Base-by-base conservation (phyloP, 2,329 filamentous ascomycete species). In the Pseudocercospora ulei region DNA sequence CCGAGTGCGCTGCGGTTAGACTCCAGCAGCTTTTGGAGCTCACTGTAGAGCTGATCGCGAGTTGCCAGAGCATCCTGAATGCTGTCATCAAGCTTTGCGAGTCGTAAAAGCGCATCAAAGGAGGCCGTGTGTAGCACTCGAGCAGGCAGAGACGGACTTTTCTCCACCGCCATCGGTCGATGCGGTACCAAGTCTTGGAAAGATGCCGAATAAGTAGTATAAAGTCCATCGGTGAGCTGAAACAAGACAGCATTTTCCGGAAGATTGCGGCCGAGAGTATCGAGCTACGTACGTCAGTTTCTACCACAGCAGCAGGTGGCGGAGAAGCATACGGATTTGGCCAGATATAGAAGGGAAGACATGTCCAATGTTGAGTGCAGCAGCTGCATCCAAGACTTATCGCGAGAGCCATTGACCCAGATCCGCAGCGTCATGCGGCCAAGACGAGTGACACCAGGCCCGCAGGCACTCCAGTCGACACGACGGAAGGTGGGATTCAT, bases 401-500 rank as follows among this genome's bases (percentile, higher is more conserved):
- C 41, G 65, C 73, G 60, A 59, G 68, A 57, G 61, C 74, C 56
- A 20, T 63, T 69, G 55, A 78, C 75, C 86, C 86, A 96, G 17
- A 95, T 59, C 48, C 76, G 80, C 26, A 94, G 63, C 0, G 68
- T 76, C 13, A 92, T 55, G 9, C 67, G 65, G 35, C 82, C 74
- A 3, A 71, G 65, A 40, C 86, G 74, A 5, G 81, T 80, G 13
- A 86, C 68, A 2, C 63, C 58, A 0, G 81, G 72, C 0, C 73
- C 75, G 46, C 72, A 76, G 4, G 69, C 63, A 14, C 72, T 71
- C 4, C 94, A 70, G 46, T 92, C 80, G 58, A 95, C 92, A 58
- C 82, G 80, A 27, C 76, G 76, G 59, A 94, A 96, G 53, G 81
- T 85, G 47, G 90, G 90, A 59, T 95, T 95, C 60, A 85, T 86